phyloP scores from a whole-genome alignment of 768 basidiomycete species.

The Hygrophoropsis aurantiaca region DNA sequence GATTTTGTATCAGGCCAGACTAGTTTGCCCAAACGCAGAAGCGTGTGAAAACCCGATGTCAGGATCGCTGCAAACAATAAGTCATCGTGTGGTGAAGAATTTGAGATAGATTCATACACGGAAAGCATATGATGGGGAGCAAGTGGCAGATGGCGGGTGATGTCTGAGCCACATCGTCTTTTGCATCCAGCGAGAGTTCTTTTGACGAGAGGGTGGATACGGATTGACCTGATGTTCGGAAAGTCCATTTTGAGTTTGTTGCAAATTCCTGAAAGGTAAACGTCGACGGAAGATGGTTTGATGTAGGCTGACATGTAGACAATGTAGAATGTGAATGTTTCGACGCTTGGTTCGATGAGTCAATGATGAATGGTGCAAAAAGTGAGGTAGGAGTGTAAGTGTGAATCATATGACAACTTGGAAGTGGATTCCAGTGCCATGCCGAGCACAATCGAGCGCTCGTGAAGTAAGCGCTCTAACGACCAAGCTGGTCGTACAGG shows the following conservation, averaged over 20 bases:
- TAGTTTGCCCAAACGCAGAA: constrained; percentile 29
- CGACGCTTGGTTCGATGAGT: constrained; percentile 31
- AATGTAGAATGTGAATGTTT: constrained; percentile 36
- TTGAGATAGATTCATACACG: constrained; percentile 17
- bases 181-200: constrained; percentile 32
- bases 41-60: constrained; percentile 20
- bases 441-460: constrained; percentile 30
- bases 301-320: constrained; percentile 38
- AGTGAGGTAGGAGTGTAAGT: constrained; percentile 36
- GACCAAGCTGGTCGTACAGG: constrained; percentile 36
- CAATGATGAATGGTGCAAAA: constrained; percentile 33
- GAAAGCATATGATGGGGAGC: constrained; percentile 15
- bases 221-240: constrained; percentile 31
- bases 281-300: constrained; percentile 31
- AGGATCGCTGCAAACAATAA: constrained; percentile 30
- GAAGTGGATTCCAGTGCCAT: constrained; percentile 26
- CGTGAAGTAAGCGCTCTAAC: constrained; percentile 28
- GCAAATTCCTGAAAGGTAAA: constrained; percentile 40
- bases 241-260: constrained; percentile 26
- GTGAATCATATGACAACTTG: constrained; percentile 32
- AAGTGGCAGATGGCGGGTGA: constrained; percentile 17
- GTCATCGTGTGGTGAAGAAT: constrained; percentile 24
- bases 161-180: constrained; percentile 11
- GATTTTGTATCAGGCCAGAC: constrained; percentile 18
- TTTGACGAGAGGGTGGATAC: constrained; percentile 20